These are phyloP conservation scores for Sarocladiaceae sp. DNA, from an alignment of 2,329 filamentous ascomycete species.

Conservation along the genomic window DNA sequence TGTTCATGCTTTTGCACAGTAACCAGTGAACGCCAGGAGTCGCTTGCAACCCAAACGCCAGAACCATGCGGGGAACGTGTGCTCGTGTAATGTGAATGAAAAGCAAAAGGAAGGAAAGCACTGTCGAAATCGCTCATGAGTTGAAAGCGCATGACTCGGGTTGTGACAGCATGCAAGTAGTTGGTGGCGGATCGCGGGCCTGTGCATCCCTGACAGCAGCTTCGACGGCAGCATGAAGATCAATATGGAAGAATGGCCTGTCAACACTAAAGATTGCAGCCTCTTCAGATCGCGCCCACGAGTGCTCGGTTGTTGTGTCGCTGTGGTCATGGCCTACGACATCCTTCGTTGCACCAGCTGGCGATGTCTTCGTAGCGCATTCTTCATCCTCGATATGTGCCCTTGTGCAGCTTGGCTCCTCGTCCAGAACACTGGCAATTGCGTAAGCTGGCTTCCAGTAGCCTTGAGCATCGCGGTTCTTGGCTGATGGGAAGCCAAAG, in stretches of 20 bases:
- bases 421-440: constrained; percentile 11
- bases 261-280: constrained; percentile 33
- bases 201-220: constrained; percentile 23
- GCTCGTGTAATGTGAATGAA: too few species aligned
- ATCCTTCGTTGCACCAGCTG: not conserved
- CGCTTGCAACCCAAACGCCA: too few species aligned
- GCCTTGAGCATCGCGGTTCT: constrained; percentile 11
- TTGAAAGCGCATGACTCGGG: not conserved
- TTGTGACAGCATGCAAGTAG: not conserved
- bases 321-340: not conserved
- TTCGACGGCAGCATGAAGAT: constrained; percentile 36
- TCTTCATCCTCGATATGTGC: too few species aligned
- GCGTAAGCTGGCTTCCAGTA: constrained; percentile 13
- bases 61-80: not conserved
- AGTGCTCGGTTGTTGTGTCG: not conserved
- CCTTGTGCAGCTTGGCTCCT: not conserved
- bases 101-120: not conserved
- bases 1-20: too few species aligned
- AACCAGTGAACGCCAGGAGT: too few species aligned
- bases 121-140: too few species aligned
- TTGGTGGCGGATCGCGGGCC: not conserved
- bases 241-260: constrained; percentile 41
- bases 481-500: constrained; percentile 36
- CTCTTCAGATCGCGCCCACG: not conserved
- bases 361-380: too few species aligned